Base-by-base conservation (phyloP, 306 rosid species). In the Acacia crassicarpa region DNA sequence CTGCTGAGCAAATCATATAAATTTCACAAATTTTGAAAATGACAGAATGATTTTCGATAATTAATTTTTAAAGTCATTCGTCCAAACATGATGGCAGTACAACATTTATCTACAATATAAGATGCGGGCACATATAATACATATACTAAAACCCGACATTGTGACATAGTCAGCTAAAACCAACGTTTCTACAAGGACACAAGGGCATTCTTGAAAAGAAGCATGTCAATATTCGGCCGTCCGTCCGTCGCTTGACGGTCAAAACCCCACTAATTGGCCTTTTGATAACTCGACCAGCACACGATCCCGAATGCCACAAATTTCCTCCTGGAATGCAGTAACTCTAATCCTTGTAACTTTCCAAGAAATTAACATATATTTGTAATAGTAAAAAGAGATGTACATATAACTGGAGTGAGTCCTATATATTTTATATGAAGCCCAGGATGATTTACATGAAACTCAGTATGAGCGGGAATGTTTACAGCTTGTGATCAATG, bases 301-400 rank as follows among this genome's bases (percentile, higher is more conserved):
- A 12, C 74, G 74, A 6, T 69, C 54, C 27, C 74, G 54, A 22
- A 69, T 22, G 54, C 74, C 74, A 43, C 33, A n/a, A 69, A 43
- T 43, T 69, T 69, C 74, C 74, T 69, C 74, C 74, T 69, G 74
- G 43, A 69, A 69, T 11, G 74, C 32, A 41, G n/a, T 20, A 68
- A 69, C 15, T n/a, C 49, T 41, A 20, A 69, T 10, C 74, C 4
- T 56, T 56, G 62, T n/a, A 56, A 56, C 2, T 69, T 69, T 41
- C 19, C 16, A n/a, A 69, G 41, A 22, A 68, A 6, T 65, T 68
- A n/a, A 68, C 23, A 67, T 19, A 67, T 8, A 67, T 40, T 61
- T 61, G 13, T 35, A 67, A 65, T 67, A 38, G 19, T 19, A 20
- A 40, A 40, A 40, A 66, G 45, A 35, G 17, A 7, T n/a, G 13